A percentile compares a stretch with the other conserved stretches of the same genome.
These are phyloP conservation scores for Penicillium sclerotigenum DNA, from an alignment of 2,329 filamentous ascomycete genomes.

Conservation along the genomic window DNA sequence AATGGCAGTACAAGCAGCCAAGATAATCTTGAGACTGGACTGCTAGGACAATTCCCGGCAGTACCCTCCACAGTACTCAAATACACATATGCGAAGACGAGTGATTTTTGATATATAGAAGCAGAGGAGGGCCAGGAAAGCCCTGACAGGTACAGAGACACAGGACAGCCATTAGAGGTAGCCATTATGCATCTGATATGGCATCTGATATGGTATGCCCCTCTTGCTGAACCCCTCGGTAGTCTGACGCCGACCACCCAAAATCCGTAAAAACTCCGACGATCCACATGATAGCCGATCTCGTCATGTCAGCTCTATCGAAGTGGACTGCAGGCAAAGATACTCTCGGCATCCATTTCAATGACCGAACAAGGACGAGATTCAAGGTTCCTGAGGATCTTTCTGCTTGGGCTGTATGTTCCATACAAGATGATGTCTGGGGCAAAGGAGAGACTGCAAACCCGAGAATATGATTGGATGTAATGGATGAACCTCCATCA, in stretches of 20 bases:
- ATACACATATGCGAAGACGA: no score
- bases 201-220: background rate
- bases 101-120: no score
- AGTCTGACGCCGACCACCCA: conserved; percentile 6
- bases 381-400: background rate
- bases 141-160: no score
- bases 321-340: background rate
- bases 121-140: no score
- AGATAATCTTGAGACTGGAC: no score
- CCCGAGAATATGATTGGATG: conserved; percentile 34
- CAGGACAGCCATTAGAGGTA: no score
- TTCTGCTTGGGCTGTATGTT: conserved; percentile 7
- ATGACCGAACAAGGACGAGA: conserved; percentile 3
- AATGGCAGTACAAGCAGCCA: no score
- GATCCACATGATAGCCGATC: conserved; percentile 5
- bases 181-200: background rate
- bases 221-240: conserved; percentile 14
- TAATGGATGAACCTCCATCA: background rate
- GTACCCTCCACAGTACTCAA: no score
- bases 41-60: no score
- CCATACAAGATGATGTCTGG: conserved; percentile 13
- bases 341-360: conserved; percentile 11
- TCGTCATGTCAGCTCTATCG: background rate
- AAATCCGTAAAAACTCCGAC: conserved; percentile 23
- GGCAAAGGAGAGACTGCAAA: conserved; percentile 14